Evolutionary conservation across 2,329 filamentous ascomycete species (phyloP).

Genomic region (Fusarium siculi): DNA sequence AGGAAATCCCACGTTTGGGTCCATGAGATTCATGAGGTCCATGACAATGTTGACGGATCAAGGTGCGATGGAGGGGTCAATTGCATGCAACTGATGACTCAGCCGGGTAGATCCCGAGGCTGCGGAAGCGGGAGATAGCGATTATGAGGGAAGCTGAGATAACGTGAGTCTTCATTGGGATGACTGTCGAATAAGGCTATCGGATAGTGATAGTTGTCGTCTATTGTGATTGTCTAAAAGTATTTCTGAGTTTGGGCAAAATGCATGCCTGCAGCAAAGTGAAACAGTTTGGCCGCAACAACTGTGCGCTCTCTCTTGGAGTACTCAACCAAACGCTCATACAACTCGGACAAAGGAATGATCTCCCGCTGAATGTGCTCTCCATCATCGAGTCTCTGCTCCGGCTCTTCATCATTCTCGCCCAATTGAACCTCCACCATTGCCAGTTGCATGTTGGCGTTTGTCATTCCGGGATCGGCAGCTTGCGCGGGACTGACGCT

Average conservation of each 20-base stretch:
- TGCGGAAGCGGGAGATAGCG: not conserved
- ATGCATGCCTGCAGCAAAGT: conserved; percentile 45
- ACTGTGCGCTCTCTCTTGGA: conserved; percentile 40
- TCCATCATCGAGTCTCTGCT: conserved; percentile 41
- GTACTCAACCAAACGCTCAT: conserved; percentile 41
- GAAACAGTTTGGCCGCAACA: conserved; percentile 43
- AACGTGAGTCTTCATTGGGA: not conserved
- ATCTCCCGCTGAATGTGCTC: conserved; percentile 41
- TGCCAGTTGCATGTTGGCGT: conserved; percentile 43
- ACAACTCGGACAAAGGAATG: conserved; percentile 38
- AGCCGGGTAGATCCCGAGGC: not conserved
- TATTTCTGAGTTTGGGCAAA: conserved; percentile 45
- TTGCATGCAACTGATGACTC: not conserved
- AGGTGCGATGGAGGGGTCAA: not conserved
- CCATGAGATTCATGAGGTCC: not conserved
- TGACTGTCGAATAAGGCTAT: not conserved
- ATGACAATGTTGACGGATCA: not conserved
- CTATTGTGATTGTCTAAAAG: conserved; percentile 20
- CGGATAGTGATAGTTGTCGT: not conserved
- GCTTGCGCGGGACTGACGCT: conserved; percentile 38
- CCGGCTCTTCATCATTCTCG: conserved; percentile 34
- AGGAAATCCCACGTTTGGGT: not conserved
- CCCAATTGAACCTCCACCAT: conserved; percentile 41
- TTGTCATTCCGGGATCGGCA: conserved; percentile 42
- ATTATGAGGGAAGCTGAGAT: not conserved